A percentile compares a stretch with the other conserved stretches of the same genome.
phyloP scores from a whole-genome alignment of 805 yeast genomes.

The Sporopachydermia quercuum region DNA sequence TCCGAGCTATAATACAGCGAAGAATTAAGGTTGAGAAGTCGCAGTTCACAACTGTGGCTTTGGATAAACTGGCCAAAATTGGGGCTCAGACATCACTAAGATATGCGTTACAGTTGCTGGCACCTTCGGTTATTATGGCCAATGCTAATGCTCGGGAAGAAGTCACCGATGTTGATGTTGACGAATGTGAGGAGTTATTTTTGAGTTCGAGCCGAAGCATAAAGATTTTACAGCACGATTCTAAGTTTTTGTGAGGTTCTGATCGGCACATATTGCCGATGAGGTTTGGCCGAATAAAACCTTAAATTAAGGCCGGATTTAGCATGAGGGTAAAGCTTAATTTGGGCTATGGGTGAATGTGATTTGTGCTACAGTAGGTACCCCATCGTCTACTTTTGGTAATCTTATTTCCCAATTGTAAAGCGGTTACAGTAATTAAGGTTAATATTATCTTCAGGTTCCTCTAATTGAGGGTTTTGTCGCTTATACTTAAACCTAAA shows the following conservation, averaged over 20 bases:
- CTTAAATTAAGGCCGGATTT: too few species aligned
- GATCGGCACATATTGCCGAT: too few species aligned
- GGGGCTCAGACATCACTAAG: conserved; percentile 76
- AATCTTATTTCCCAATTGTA: too few species aligned
- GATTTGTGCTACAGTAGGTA: too few species aligned
- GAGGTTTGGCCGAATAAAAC: too few species aligned
- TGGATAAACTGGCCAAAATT: conserved; percentile 54
- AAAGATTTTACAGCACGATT: conserved; percentile 39
- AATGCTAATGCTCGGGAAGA: conserved; percentile 58
- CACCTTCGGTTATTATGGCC: conserved; percentile 81
- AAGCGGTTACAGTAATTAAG: too few species aligned
- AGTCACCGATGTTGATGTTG: conserved; percentile 55
- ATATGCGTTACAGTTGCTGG: conserved; percentile 78
- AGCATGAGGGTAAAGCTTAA: too few species aligned
- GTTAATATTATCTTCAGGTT: too few species aligned
- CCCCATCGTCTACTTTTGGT: too few species aligned
- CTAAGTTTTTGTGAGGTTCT: conserved; percentile 18
- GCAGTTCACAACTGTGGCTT: conserved; percentile 49
- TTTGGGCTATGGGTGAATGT: too few species aligned
- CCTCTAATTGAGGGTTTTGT: too few species aligned
- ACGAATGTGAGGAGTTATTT: conserved; percentile 70
- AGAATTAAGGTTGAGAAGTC: conserved; percentile 69
- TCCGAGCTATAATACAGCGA: conserved; percentile 65
- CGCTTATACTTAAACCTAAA: too few species aligned
- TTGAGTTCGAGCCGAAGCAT: conserved; percentile 78